Base-by-base conservation (phyloP, 768 basidiomycete species). In the Leccinum rimulosum region DNA sequence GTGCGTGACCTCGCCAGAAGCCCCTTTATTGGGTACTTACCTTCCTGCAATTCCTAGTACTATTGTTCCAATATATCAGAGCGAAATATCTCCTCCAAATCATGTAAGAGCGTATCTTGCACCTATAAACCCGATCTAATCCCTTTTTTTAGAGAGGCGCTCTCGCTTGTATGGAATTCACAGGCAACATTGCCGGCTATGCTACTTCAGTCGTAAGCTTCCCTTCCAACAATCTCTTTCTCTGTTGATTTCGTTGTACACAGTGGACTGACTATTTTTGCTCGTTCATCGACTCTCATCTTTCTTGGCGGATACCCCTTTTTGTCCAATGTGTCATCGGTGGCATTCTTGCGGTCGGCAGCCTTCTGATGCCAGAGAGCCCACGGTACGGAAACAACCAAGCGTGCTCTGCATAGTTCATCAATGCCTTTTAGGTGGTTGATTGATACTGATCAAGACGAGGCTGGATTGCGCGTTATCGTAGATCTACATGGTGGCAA, bases 191-290 rank as follows among this genome's bases (percentile, higher is more conserved):
- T 66, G 76, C 92, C 50, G 95, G 95, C 54, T 98, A 98, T 70
- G 88, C 93, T 10, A 82, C 84, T 52, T 94, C 91, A 17, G 93
- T 96, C 64, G 93, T 94, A 77, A 61, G 91, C 78, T 54, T 55
- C 10, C 30, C 17, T 54, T 54, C 14, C 6, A 38, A 17, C 1
- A 14, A 0, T n/a, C 8, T 40, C 3, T 49, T 57, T 50, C 30
- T 17, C 10, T 27, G 10, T 31, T 55, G 27, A 69, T 33, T 33
- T 27, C 30, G 5, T 56, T 22, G 5, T 35, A 50, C 55, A 33
- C 59, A 92, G 91, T 98, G 95, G 95, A 86, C 88, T 51, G 95
- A 94, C 72, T 98, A 98, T 73, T 92, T 94, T 66, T 91, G 88
- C 70, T 95, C 93, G 1, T 98, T 83, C 76, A 82, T 97, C 51